Evolutionary conservation across 768 basidiomycete species (phyloP).

Genomic region (Lentinula raphanica): DNA sequence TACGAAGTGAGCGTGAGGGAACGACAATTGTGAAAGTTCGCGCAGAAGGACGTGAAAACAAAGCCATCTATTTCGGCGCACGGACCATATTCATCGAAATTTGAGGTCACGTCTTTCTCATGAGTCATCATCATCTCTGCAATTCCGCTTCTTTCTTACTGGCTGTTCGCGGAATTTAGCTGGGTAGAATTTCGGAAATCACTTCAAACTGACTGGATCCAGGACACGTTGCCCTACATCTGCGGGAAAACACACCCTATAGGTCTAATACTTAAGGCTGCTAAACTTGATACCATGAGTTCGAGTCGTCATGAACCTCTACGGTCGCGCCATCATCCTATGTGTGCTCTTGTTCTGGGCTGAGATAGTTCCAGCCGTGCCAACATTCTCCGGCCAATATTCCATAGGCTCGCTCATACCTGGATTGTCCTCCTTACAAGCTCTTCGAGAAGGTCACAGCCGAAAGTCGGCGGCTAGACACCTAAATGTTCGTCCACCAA

Average conservation of each 20-base stretch:
- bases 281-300: background rate
- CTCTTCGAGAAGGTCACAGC: constrained; percentile 7
- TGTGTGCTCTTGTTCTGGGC: constrained; percentile 19
- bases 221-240: background rate
- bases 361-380: constrained; percentile 27
- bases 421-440: constrained; percentile 31
- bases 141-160: background rate
- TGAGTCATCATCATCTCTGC: background rate
- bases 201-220: background rate
- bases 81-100: constrained; percentile 14
- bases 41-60: background rate
- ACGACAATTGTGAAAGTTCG: background rate
- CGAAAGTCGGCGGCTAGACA: constrained; percentile 19
- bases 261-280: background rate
- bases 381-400: constrained; percentile 37
- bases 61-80: background rate
- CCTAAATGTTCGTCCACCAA: constrained; percentile 26
- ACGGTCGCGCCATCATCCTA: constrained; percentile 7
- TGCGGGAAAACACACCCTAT: background rate
- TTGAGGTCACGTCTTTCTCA: constrained; percentile 7
- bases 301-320: background rate
- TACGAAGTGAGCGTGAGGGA: background rate
- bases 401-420: constrained; percentile 39
- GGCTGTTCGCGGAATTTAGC: constrained; percentile 1
- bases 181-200: constrained; percentile 6